Conservation (phyloP, 169 alveolate genomes). For the Eimeria falciformis region DNA sequence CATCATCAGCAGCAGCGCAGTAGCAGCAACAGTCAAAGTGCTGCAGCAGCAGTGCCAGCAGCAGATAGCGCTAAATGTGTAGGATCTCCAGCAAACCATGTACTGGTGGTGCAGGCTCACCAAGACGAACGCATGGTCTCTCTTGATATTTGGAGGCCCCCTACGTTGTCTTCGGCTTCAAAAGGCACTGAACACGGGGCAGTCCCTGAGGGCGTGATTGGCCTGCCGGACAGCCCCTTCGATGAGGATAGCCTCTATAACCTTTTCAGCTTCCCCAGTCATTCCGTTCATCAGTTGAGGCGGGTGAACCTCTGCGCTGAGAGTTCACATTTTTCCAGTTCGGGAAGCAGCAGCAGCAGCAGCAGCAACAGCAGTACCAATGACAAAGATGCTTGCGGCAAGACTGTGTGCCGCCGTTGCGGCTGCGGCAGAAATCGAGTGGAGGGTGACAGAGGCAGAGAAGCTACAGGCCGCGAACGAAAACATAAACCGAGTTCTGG, state of each 20-base stretch:
- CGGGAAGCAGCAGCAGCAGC: not conserved
- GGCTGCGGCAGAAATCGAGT: conserved; percentile 9
- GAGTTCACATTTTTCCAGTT: not conserved
- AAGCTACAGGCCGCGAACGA: too few species aligned
- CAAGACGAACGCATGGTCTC: conserved; percentile 48
- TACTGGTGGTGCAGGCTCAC: conserved; percentile 60
- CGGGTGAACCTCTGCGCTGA: conserved; percentile 26
- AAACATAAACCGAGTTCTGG: too few species aligned
- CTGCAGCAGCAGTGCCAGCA: not conserved
- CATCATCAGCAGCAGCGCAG: conserved; percentile 18
- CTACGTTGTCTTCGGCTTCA: not conserved
- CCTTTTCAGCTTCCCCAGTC: conserved; percentile 29
- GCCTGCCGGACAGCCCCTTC: not conserved
- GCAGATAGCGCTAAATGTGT: not conserved
- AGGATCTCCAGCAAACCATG: not conserved
- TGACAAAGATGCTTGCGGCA: conserved; percentile 7
- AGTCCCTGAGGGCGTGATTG: not conserved
- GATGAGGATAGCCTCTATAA: not conserved
- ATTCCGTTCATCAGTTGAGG: not conserved
- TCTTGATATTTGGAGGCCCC: conserved; percentile 48
- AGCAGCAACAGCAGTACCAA: not conserved
- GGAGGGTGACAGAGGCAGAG: not conserved
- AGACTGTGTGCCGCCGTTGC: conserved; percentile 12
- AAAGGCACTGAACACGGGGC: not conserved
- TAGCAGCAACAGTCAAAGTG: not conserved